Evolutionary conservation across 345 rosid genomes (phyloP), one percentile per base, ranked within the genome.

Genomic region (Stellera chamaejasme): DNA sequence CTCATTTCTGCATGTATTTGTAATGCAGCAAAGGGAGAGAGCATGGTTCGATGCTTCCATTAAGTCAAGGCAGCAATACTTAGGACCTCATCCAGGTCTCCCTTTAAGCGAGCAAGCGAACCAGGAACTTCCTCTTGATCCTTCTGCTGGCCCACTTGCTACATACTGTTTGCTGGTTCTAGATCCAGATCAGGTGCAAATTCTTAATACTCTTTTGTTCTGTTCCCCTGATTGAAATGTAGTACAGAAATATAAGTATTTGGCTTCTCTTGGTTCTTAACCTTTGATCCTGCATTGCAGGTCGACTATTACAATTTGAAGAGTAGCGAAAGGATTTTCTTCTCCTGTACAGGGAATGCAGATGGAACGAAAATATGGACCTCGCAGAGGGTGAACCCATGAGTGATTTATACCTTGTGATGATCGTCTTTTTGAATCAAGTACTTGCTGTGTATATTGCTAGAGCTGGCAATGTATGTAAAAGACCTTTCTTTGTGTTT

Each of bases 221-320:
- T 3, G 43, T 65, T 26, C 2, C 15, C 49, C 42, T 48, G 11
- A 14, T 11, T 11, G 26, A 2, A 41, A 15, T 47, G 8, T 6
- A 8, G 5, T 12, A n/a, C 13, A 42, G 19, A n/a, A 28, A 25
- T 9, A 49, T 4, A 23, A 15, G 13, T 47, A 8, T 41, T 43
- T 7, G 19, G 43, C 27, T 11, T 43, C 55, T 54, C 44, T 6
- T 26, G 13, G 23, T 26, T 56, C 15, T 36, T 14, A 23, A 32
- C 2, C 27, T 3, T 56, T 52, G 10, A n/a, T 66, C 48, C 55
- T 63, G 47, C 27, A 58, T 67, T 60, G 47, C 79, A 88, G 95
- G 93, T 86, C 72, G 96, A 88, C 74, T 92, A 86, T 74, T 67
- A 84, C 81, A 86, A 88, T 71, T 75, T 92, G 77, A 92, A 81